Evolutionary conservation across 345 rosid genomes (phyloP), one percentile per base, ranked within the genome.

Genomic region (Citrus sp.): DNA sequence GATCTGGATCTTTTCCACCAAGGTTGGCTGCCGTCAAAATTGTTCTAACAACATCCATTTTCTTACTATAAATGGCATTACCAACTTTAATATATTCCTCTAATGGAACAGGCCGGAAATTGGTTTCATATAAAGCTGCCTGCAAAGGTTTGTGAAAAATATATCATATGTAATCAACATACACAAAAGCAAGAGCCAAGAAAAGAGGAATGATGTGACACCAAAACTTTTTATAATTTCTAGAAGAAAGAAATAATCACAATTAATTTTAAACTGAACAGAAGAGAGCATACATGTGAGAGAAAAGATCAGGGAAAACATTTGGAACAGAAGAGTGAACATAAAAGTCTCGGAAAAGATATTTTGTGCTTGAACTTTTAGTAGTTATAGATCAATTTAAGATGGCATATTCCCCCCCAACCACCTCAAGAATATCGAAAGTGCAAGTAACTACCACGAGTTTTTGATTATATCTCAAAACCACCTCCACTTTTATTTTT

Each of bases 1-100:
- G 97, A 84, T 95, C 98, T 19, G 99, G 99, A 86, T 95, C 98
- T 91, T 92, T 95, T 83, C 97, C 97, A 82, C 96, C 88, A 79
- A 88, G 87, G 51, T 89, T 91, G 73, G 91, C 92, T 74, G 89
- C 88, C 82, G 83, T 89, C 60, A 89, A 81, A 84, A 93, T 81
- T 83, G 92, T 93, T 86, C 99, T 89, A 78, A 92, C 81, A 75
- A 91, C 83, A 42, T 95, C 92, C 92, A 95, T 81, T 83, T 89
- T 86, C 87, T 91, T 90, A 87, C 88, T 85, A 80, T 92, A 95
- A 81, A 95, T 92, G 86, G 92, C 87, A 84, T 88, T 88, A 68
- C 96, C 96, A 84, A 90, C 94, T 87, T 95, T 95, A 82, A 95
- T 89, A 78, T 85, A 91, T 79, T 95, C 99, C 86, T 88, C 97